A percentile compares a stretch with the other conserved stretches of the same genome.
Conservation (phyloP, 495 filamentous ascomycete genomes). For the Oleoguttula mirabilis region DNA sequence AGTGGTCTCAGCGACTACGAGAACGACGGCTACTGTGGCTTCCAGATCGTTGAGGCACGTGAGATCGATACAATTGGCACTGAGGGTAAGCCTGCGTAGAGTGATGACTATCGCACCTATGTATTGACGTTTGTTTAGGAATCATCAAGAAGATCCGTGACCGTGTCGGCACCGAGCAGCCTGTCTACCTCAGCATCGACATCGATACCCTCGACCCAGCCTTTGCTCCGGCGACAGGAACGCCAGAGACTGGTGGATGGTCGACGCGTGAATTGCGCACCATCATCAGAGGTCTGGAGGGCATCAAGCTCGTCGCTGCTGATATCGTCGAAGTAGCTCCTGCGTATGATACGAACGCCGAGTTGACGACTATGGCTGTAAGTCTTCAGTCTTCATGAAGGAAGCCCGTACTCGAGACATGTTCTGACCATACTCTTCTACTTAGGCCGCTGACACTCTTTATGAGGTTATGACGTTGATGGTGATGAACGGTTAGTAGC, state of each 20-base stretch:
- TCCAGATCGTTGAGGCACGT: constrained; percentile 65
- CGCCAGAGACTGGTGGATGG: constrained; percentile 82
- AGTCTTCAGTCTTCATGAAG: not conserved
- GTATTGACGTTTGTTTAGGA: too few relatives aligned
- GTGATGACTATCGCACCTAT: too few relatives aligned
- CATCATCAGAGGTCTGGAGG: constrained; percentile 60
- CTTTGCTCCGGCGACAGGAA: constrained; percentile 74
- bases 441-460: constrained; percentile 57
- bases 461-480: constrained; percentile 75
- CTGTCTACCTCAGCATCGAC: constrained; percentile 75
- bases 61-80: constrained; percentile 68
- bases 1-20: constrained; percentile 49
- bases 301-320: constrained; percentile 63
- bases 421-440: not conserved
- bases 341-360: constrained; percentile 70
- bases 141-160: constrained; percentile 66
- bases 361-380: constrained; percentile 64
- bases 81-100: too few relatives aligned
- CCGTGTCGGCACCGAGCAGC: constrained; percentile 57
- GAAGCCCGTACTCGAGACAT: too few relatives aligned
- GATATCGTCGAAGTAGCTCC: constrained; percentile 84
- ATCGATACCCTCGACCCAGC: constrained; percentile 84
- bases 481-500: too few relatives aligned
- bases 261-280: constrained; percentile 64
- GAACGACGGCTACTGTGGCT: constrained; percentile 76